Conservation (phyloP, 2,329 filamentous ascomycete species). For the Penicillium sp. region DNA sequence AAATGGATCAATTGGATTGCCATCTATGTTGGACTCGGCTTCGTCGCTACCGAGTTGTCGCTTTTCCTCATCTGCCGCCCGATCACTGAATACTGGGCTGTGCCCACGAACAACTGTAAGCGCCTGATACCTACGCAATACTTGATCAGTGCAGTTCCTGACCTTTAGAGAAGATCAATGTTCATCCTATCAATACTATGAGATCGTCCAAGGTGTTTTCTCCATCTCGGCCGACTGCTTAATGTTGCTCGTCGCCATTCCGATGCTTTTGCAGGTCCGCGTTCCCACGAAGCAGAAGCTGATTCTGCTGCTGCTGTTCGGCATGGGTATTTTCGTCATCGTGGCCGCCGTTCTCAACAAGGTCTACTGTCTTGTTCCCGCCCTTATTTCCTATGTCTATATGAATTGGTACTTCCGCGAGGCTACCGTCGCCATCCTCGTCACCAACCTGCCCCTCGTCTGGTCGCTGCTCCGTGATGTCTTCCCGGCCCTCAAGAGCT, state of each 20-base stretch:
- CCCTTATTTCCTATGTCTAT: slow-evolving; percentile 45
- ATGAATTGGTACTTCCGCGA: slow-evolving; percentile 54
- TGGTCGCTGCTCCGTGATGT: slow-evolving; percentile 55
- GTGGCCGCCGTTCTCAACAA: slow-evolving; percentile 53
- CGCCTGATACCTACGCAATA: too few relatives aligned
- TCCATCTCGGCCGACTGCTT: slow-evolving; percentile 48
- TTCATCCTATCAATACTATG: slow-evolving; percentile 47
- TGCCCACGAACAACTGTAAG: slow-evolving; percentile 45
- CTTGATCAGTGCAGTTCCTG: neutral
- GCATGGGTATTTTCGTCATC: slow-evolving; percentile 51
- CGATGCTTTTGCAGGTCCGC: slow-evolving; percentile 43
- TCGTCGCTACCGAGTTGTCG: slow-evolving; percentile 52
- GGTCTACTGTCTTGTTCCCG: slow-evolving; percentile 49
- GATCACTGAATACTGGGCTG: slow-evolving; percentile 53
- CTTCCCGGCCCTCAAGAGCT: slow-evolving; percentile 47
- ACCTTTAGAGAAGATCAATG: slow-evolving; percentile 38
- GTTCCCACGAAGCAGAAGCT: slow-evolving; percentile 47
- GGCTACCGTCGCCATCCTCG: slow-evolving; percentile 47
- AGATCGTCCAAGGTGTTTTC: slow-evolving; percentile 49
- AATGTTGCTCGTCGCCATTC: slow-evolving; percentile 48
- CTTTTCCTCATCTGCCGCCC: slow-evolving; percentile 56
- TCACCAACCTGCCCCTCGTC: slow-evolving; percentile 55
- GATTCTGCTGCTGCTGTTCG: slow-evolving; percentile 45
- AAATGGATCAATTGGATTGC: slow-evolving; percentile 41
- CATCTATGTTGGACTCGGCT: slow-evolving; percentile 49